Conservation (phyloP, 1,139 yeast species). For the Debaryomyces sp. region DNA sequence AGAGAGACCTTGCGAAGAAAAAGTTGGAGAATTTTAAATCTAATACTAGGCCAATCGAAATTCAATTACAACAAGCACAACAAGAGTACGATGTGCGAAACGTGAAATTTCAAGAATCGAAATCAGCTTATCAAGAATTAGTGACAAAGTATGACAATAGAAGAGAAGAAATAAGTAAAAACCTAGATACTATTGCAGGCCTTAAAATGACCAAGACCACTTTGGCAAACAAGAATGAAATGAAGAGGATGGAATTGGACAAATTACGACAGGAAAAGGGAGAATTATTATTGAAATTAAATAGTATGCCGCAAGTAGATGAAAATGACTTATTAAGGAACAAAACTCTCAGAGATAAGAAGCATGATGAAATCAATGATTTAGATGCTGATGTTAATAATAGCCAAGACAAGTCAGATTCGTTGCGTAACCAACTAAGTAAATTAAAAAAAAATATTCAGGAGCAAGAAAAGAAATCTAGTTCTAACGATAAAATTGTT, state of each 20-base stretch:
- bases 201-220: constrained; percentile 19
- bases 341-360: constrained; percentile 15
- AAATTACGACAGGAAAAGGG: constrained; percentile 18
- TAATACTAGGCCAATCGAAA: constrained; percentile 34
- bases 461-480: constrained; percentile 30
- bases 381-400: constrained; percentile 18
- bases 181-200: constrained; percentile 22
- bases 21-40: constrained; percentile 32
- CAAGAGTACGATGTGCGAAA: not conserved
- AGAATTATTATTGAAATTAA: constrained; percentile 16
- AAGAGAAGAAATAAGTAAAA: constrained; percentile 17
- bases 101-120: not conserved
- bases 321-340: constrained; percentile 19
- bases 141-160: constrained; percentile 3
- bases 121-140: constrained; percentile 1
- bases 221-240: constrained; percentile 23
- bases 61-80: constrained; percentile 16
- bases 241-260: constrained; percentile 28
- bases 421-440: constrained; percentile 22
- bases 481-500: constrained; percentile 54
- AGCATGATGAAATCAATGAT: constrained; percentile 17
- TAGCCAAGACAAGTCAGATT: constrained; percentile 23
- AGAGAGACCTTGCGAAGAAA: constrained; percentile 42
- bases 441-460: constrained; percentile 19
- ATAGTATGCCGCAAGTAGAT: constrained; percentile 19